Evolutionary conservation across 768 basidiomycete genomes (phyloP), one percentile per base, ranked within the genome.

Genomic region (Mycena latifolia): DNA sequence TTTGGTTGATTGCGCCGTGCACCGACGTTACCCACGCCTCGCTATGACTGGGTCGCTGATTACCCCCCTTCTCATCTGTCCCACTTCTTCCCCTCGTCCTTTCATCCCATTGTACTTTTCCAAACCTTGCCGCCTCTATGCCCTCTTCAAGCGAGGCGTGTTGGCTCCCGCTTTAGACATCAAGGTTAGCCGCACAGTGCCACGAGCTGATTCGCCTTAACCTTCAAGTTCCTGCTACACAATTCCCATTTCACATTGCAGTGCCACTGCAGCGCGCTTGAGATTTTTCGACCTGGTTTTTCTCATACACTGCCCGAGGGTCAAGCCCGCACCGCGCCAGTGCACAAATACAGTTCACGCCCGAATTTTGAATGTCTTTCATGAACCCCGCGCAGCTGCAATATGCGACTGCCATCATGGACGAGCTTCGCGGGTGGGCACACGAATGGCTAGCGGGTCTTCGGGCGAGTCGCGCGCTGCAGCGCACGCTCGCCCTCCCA

Each of bases 191-290:
- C n/a, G n/a, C n/a, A n/a, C n/a, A n/a, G n/a, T n/a, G n/a, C n/a
- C n/a, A n/a, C 8, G 29, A 10, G 25, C 25, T 33, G 54, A 35
- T 47, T 41, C 41, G 37, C 60, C n/a, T 55, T 22, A 12, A 35
- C 24, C 43, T 14, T 43, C 25, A n/a, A 18, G 39, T 17, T 31
- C 37, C 47, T 2, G 28, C 5, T n/a, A n/a, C 47, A 33, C 46
- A 51, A 48, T 55, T 63, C 61, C n/a, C n/a, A n/a, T n/a, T n/a
- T n/a, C n/a, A 63, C 61, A 50, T 50, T 55, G 61, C 61, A 55
- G 61, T 63, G 55, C 22, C 15, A 24, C 27, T 28, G 8, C 45
- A 7, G 4, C 15, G 29, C 7, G 15, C 29, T 8, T 5, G 15
- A 37, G 20, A n/a, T 17, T 29, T 28, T n/a, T n/a, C 41, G 37